Evolutionary conservation across 495 filamentous ascomycete species (phyloP).

Genomic region (Bryoglossum gracile): DNA sequence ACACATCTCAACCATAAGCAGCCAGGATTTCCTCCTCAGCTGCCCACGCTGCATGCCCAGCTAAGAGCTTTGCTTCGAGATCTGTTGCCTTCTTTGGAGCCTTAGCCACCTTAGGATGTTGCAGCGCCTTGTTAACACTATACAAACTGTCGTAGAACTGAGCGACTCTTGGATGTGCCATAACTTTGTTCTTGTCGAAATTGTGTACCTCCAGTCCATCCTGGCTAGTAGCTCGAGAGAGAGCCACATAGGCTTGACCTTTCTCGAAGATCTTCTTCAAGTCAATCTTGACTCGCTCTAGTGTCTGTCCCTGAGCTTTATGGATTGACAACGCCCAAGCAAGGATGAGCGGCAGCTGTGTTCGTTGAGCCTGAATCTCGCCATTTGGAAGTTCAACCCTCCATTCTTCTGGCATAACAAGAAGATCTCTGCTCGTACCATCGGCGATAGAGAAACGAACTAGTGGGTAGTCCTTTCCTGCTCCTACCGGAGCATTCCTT

Average conservation of each 20-base stretch:
- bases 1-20: slow-evolving; percentile 24
- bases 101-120: slow-evolving; percentile 14
- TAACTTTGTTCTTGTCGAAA: slow-evolving; percentile 86
- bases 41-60: background rate
- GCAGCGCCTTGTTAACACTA: slow-evolving; percentile 41
- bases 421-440: slow-evolving; percentile 66
- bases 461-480: slow-evolving; percentile 50
- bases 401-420: slow-evolving; percentile 84
- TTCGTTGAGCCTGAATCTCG: slow-evolving; percentile 80
- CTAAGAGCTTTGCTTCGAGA: too few species aligned
- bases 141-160: slow-evolving; percentile 78
- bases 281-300: slow-evolving; percentile 93
- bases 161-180: slow-evolving; percentile 84
- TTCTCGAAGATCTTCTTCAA: slow-evolving; percentile 91
- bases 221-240: slow-evolving; percentile 79
- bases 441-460: slow-evolving; percentile 77
- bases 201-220: slow-evolving; percentile 80
- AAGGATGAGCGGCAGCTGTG: slow-evolving; percentile 77
- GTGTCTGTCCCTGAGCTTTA: slow-evolving; percentile 94
- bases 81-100: slow-evolving; percentile 10
- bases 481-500: slow-evolving; percentile 30
- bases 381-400: slow-evolving; percentile 95
- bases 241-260: slow-evolving; percentile 80
- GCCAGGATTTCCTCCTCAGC: slow-evolving; percentile 24
- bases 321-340: slow-evolving; percentile 97